Evolutionary conservation across 2,329 filamentous ascomycete species (phyloP).

Genomic region (Fusarium xylarioides): DNA sequence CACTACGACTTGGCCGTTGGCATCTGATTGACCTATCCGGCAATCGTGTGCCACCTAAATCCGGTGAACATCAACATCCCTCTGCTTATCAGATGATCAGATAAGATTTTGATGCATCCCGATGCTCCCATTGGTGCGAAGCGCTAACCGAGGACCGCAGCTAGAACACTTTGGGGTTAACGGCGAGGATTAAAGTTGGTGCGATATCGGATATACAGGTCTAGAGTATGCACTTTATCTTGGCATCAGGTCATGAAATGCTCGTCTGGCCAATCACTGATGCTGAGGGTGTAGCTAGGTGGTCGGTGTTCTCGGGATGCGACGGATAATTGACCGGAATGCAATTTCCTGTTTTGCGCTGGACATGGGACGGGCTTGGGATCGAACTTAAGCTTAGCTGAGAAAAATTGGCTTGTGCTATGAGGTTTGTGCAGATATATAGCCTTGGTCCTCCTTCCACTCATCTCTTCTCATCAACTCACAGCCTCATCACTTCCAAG

Average conservation of each 20-base stretch:
- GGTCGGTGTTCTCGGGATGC: not conserved
- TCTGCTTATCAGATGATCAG: constrained; percentile 42
- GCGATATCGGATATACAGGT: constrained; percentile 18
- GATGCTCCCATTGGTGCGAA: constrained; percentile 4
- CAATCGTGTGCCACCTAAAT: not conserved
- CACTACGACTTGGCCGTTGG: not conserved
- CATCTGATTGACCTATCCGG: constrained; percentile 2
- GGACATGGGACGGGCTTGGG: not conserved
- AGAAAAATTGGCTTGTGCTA: not conserved
- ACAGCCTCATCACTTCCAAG: not conserved
- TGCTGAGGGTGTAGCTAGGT: too few species aligned
- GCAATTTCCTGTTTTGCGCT: not conserved
- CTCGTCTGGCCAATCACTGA: not conserved
- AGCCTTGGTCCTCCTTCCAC: not conserved
- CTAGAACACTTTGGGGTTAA: not conserved
- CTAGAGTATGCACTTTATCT: constrained; percentile 5
- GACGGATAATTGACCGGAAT: not conserved
- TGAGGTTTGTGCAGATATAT: constrained; percentile 4
- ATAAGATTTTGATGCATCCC: constrained; percentile 37
- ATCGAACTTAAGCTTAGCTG: not conserved
- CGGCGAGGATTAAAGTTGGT: not conserved
- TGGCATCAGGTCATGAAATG: constrained; percentile 29
- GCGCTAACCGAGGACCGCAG: not conserved
- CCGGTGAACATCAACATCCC: not conserved
- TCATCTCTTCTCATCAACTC: not conserved